These are phyloP conservation scores for Chloromonas sp. DNA, from an alignment of 163 green algal species.

Conservation along the genomic window DNA sequence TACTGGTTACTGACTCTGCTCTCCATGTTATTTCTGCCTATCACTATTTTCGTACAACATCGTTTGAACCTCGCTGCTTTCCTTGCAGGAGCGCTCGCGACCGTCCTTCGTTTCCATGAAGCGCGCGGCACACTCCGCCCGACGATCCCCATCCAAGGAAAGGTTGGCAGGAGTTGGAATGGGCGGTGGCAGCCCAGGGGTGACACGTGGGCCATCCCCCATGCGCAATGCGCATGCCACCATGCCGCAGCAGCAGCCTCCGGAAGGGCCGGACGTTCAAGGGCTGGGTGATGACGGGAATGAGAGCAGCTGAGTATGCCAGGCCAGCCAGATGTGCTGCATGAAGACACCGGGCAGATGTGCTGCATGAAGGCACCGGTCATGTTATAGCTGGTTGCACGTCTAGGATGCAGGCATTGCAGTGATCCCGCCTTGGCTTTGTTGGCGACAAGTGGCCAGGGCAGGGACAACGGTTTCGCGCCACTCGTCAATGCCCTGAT, in stretches of 20 bases:
- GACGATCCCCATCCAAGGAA: background rate
- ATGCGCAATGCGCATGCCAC: background rate
- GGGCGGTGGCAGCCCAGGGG: background rate
- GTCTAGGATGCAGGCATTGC: too few relatives aligned
- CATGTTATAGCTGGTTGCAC: too few relatives aligned
- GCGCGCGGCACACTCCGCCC: background rate
- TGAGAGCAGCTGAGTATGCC: background rate
- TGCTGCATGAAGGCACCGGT: too few relatives aligned
- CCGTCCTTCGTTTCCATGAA: constrained; percentile 4
- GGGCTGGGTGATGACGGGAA: background rate
- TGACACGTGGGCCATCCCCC: background rate
- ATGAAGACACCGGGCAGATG: too few relatives aligned
- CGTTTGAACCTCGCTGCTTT: background rate
- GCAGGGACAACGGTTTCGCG: too few relatives aligned
- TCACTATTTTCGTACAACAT: background rate
- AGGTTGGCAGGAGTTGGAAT: too few relatives aligned
- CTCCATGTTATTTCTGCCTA: background rate
- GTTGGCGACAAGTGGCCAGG: too few relatives aligned
- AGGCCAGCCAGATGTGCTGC: too few relatives aligned
- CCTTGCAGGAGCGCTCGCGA: background rate
- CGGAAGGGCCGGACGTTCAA: background rate
- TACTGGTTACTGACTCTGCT: background rate
- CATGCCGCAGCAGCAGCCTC: background rate
- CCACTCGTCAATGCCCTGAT: too few relatives aligned
- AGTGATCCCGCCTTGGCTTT: too few relatives aligned